Evolutionary conservation across 176 grass and related monocot genomes (phyloP).

Genomic region (Cenchrus fungigraminus): DNA sequence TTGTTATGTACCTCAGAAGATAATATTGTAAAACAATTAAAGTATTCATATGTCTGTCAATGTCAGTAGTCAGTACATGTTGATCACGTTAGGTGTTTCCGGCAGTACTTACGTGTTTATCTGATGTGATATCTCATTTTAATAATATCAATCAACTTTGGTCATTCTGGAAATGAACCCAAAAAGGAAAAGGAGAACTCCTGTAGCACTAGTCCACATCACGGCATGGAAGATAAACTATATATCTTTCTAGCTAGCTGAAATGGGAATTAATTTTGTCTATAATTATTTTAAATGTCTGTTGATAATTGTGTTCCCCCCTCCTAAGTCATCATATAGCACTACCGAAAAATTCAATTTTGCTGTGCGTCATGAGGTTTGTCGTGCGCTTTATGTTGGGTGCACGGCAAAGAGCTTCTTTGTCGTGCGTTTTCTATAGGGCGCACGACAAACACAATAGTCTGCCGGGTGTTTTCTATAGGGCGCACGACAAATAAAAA

Average conservation of each 20-base stretch:
- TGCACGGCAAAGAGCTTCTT: no score
- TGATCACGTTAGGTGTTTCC: slow-evolving; percentile 24
- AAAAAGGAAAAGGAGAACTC: neutral
- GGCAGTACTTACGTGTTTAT: neutral
- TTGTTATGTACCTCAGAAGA: neutral
- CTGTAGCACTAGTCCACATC: neutral
- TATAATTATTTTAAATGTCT: no score
- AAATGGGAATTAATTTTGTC: neutral
- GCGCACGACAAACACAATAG: no score
- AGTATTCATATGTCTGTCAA: neutral
- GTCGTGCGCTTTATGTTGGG: no score
- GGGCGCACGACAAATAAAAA: no score
- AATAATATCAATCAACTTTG: slow-evolving; percentile 2
- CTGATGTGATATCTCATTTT: slow-evolving; percentile 12
- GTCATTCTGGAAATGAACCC: neutral
- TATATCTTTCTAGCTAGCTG: neutral
- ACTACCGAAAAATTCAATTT: no score
- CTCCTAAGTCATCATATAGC: no score
- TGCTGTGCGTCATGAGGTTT: no score
- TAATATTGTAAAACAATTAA: slow-evolving; percentile 7
- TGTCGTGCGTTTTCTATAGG: no score
- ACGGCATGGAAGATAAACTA: neutral
- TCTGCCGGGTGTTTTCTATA: no score
- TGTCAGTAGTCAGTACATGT: slow-evolving; percentile 31
- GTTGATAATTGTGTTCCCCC: neutral